phyloP scores from a whole-genome alignment of 129 eudicot genomes.

The Helichrysum umbraculigerum region DNA sequence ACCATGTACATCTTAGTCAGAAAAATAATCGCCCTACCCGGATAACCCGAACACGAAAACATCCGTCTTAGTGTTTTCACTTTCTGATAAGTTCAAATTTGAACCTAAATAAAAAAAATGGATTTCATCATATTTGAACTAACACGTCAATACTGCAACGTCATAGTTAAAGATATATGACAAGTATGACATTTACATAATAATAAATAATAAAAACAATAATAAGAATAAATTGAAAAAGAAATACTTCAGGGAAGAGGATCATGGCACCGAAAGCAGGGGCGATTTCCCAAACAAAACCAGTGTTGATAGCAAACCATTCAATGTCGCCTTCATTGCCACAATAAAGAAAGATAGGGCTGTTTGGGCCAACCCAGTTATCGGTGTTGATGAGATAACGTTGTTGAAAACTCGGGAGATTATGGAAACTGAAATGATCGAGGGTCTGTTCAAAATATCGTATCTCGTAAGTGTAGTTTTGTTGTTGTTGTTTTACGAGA shows the following conservation, averaged over 20 bases:
- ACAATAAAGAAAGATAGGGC: constrained; percentile 86
- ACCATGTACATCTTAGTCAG: too few species aligned
- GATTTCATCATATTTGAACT: too few species aligned
- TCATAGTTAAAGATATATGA: too few species aligned
- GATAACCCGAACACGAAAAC: too few species aligned
- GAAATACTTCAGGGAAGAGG: constrained; percentile 72
- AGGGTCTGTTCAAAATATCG: constrained; percentile 57
- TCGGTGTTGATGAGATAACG: constrained; percentile 71
- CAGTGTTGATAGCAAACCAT: constrained; percentile 88
- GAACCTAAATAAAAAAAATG: too few species aligned
- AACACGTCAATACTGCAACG: too few species aligned
- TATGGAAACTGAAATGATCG: constrained; percentile 75
- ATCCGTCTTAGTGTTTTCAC: too few species aligned
- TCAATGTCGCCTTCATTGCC: constrained; percentile 93
- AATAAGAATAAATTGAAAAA: background rate
- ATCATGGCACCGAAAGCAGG: constrained; percentile 78
- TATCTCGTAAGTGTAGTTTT: constrained; percentile 57
- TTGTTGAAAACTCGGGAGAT: constrained; percentile 65
- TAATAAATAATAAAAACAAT: too few species aligned
- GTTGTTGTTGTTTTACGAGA: constrained; percentile 6
- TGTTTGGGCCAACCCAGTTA: constrained; percentile 69
- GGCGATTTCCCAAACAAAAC: constrained; percentile 88
- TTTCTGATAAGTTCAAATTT: too few species aligned
- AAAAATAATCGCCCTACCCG: too few species aligned
- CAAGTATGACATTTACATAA: too few species aligned